A percentile compares a stretch with the other conserved stretches of the same genome.
Conservation (phyloP, 805 yeast species). For the Spathaspora girioi region DNA sequence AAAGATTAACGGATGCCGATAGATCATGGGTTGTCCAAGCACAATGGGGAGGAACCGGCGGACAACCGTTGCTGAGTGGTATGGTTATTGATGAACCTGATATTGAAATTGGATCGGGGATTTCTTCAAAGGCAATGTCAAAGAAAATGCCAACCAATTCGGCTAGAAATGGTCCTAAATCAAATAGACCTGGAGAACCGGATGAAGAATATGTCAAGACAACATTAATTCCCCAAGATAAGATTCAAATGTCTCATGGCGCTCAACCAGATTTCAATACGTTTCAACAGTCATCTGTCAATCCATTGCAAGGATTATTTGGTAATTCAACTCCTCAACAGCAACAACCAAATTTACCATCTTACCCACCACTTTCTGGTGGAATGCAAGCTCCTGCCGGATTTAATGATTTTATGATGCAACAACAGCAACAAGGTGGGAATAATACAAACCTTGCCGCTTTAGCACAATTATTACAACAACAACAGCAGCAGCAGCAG, state of each 20-base stretch:
- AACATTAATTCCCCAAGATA: constrained; percentile 19
- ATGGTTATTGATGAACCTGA: constrained; percentile 94
- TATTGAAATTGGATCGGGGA: constrained; percentile 93
- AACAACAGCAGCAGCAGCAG: constrained; percentile 12
- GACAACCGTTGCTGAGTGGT: constrained; percentile 73
- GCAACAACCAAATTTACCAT: constrained; percentile 6
- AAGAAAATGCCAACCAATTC: constrained; percentile 91
- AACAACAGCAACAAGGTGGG: constrained; percentile 12
- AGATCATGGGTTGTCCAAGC: constrained; percentile 83
- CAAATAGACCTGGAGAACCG: constrained; percentile 57
- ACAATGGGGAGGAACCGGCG: constrained; percentile 97
- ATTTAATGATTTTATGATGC: constrained; percentile 15
- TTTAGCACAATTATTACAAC: constrained; percentile 35
- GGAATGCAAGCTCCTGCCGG: constrained; percentile 11
- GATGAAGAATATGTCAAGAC: constrained; percentile 39
- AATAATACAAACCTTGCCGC: constrained; percentile 31
- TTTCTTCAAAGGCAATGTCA: constrained; percentile 86
- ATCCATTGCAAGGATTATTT: constrained; percentile 50
- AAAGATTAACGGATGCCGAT: constrained; percentile 91
- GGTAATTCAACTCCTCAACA: constrained; percentile 16
- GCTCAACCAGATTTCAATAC: constrained; percentile 34
- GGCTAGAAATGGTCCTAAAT: constrained; percentile 79
- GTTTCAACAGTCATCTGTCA: constrained; percentile 30
- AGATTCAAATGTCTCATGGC: constrained; percentile 27
- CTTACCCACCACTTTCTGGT: constrained; percentile 1